Conservation (phyloP, 1,139 yeast genomes). For the Barnettozyma hawaiiensis region DNA sequence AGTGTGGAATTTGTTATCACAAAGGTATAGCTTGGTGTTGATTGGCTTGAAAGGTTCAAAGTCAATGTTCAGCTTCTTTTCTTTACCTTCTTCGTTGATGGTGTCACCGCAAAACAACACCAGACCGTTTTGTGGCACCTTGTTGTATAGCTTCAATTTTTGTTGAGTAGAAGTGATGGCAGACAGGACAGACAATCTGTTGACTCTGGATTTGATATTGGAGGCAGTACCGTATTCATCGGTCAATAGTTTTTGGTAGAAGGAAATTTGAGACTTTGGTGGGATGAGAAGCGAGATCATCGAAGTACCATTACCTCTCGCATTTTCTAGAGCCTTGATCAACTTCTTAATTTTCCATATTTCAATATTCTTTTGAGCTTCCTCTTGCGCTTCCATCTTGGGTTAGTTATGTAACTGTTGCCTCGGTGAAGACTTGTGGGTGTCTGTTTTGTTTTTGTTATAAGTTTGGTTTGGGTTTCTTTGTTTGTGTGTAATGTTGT, state of each 20-base stretch:
- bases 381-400: constrained; percentile 37
- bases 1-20: constrained; percentile 98
- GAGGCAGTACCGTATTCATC: constrained; percentile 99
- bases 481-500: too few relatives aligned
- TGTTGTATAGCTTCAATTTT: constrained; percentile 81
- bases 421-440: too few relatives aligned
- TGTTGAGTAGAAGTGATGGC: constrained; percentile 98
- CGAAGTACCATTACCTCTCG: constrained; percentile 97
- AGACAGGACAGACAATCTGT: constrained; percentile 87
- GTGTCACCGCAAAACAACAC: constrained; percentile 98
- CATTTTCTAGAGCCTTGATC: constrained; percentile 78
- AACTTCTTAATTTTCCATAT: constrained; percentile 98
- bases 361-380: constrained; percentile 94
- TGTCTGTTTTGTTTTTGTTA: too few relatives aligned
- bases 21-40: constrained; percentile 88
- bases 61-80: constrained; percentile 89
- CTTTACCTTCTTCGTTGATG: constrained; percentile 94
- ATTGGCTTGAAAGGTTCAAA: constrained; percentile 98
- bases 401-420: too few relatives aligned
- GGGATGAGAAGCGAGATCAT: constrained; percentile 96
- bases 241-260: constrained; percentile 84
- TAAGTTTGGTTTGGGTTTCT: too few relatives aligned
- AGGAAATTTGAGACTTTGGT: constrained; percentile 89
- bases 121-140: constrained; percentile 89
- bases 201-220: constrained; percentile 94